Evolutionary conservation across 192 early-diverging fungal species (phyloP), one percentile per base, ranked within the genome.

Genomic region (Ambispora gerdemannii): DNA sequence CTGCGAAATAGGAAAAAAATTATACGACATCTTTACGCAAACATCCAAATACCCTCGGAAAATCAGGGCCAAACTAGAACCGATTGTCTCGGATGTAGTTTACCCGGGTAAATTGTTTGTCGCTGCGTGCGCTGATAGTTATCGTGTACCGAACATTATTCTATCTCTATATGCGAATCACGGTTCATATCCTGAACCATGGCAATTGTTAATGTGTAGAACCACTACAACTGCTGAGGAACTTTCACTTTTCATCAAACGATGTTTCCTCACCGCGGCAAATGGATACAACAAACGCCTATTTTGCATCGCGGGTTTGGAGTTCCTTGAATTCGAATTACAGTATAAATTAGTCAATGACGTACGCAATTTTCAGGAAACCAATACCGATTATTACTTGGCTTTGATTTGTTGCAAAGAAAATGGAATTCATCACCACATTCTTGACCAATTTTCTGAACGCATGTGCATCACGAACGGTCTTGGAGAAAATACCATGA

Each of bases 251-350:
- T 72, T 72, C 31, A 51, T 67, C 2, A 64, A 64, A 50, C 20
- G 71, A 32, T 68, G 71, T 53, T 72, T 72, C 20, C 30, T 64
- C 47, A 63, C 71, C 17, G 15, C 43, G 13, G 35, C 28, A 11
- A 61, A 72, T 35, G 62, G 62, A 33, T 72, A 72, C 10, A 7
- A 36, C 8, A 36, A 64, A 33, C 17, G 31, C 22, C 13, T 72
- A 10, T 72, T 49, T 22, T 72, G 71, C 33, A 72, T 72, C 20
- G 63, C 71, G 22, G 66, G 66, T 65, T 65, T 65, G 36, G 71
- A 72, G 27, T 28, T 52, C n/a, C 65, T 72, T 15, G 38, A 72
- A 0, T 65, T 72, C 31, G 71, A 72, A 27, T 28, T 72, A 47
- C 71, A 72, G 49, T 64, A 65, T 30, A 43, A 50, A 33, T 53